Conservation (phyloP, 2,329 filamentous ascomycete species). For the Arthroderma sp. region DNA sequence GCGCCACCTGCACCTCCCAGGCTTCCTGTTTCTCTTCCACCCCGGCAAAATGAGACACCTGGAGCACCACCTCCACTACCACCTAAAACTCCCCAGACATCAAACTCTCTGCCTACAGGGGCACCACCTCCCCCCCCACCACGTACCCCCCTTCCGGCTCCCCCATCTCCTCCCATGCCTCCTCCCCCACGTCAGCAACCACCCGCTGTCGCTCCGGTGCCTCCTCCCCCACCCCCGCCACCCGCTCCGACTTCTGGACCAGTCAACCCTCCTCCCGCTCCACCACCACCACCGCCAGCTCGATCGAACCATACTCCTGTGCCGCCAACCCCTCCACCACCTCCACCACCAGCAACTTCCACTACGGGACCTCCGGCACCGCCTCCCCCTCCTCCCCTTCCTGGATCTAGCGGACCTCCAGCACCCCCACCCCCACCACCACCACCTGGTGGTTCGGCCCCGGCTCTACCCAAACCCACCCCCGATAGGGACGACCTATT, state of each 20-base stretch:
- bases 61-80: conserved; percentile 21
- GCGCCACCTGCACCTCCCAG: conserved; percentile 59
- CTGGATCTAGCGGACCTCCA: conserved; percentile 18
- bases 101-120: conserved; percentile 30
- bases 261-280: conserved; percentile 31
- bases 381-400: conserved; percentile 32
- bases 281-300: conserved; percentile 19
- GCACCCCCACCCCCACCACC: conserved; percentile 37
- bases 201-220: conserved; percentile 13
- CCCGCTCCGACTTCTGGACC: conserved; percentile 14
- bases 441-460: conserved; percentile 23
- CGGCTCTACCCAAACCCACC: conserved; percentile 29
- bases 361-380: conserved; percentile 20
- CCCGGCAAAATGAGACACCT: conserved; percentile 38
- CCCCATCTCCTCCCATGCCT: conserved; percentile 39
- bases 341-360: conserved; percentile 31
- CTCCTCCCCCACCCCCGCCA: conserved; percentile 20
- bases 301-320: conserved; percentile 20
- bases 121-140: conserved; percentile 33
- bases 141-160: conserved; percentile 40
- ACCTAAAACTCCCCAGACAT: conserved; percentile 18
- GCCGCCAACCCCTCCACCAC: conserved; percentile 25
- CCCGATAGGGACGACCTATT: conserved; percentile 32
- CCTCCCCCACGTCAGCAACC: conserved; percentile 21
- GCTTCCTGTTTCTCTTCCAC: conserved; percentile 58